Base-by-base conservation (phyloP, 345 rosid species). In the Physaria fendleri region DNA sequence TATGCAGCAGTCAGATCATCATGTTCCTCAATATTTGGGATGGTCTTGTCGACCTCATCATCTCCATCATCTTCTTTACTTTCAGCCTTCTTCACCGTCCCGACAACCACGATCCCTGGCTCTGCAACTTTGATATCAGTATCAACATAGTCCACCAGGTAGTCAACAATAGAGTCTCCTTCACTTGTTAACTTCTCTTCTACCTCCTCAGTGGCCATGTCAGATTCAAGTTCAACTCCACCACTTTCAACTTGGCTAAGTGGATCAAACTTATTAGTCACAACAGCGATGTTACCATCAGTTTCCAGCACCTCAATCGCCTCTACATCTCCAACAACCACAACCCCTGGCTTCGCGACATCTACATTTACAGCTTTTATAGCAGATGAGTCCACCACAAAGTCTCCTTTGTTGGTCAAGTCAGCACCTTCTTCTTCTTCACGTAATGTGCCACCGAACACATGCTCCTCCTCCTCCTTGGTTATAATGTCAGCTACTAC, bases 261-360 rank as follows among this genome's bases (percentile, higher is more conserved):
- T 20, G 59, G 72, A 51, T 78, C 76, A 71, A 78, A 77, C 45
- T 69, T 78, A 74, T 76, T 80, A 45, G 65, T 77, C 64, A 80
- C 60, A 61, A 62, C 49, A 65, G 48, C 57, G 0, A 67, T 59
- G 23, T 23, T 61, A 29, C 63, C 81, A 69, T 55, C 57, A 33
- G 59, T 40, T 58, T 68, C 79, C 43, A 64, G 34, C 25, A 71
- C 56, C 75, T 76, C 64, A 66, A 33, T 32, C 12, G 60, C 77
- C 29, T 56, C 82, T 45, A 56, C 64, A 42, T 74, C 83, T 35
- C 78, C 82, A 53, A 73, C 72, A 13, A 65, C 77, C 52, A 69
- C 81, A 20, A 61, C 76, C 25, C 73, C 74, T 0, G 71, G 43
- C 59, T 28, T 66, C 24, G 52, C 27, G 38, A 69, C 32, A 72